Conservation (phyloP, 345 rosid genomes). For the Camelina laxa region DNA sequence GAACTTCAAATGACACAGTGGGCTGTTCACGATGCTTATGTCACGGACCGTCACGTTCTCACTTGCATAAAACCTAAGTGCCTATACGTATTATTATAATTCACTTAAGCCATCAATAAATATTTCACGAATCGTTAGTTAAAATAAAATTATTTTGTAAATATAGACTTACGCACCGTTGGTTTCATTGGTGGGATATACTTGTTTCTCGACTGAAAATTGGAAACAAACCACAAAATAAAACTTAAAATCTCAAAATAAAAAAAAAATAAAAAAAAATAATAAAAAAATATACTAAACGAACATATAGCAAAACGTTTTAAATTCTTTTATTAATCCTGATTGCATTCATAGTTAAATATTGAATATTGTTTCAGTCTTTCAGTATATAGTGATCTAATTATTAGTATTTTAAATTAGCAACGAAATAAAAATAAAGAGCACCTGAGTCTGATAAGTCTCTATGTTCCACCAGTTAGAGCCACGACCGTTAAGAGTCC, state of each 20-base stretch:
- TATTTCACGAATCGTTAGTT: background rate
- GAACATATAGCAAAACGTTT: background rate
- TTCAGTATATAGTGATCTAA: background rate
- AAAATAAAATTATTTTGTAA: background rate
- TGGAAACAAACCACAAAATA: background rate
- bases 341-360: background rate
- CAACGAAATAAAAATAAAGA: background rate
- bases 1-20: conserved; percentile 87
- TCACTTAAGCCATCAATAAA: background rate
- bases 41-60: conserved; percentile 72
- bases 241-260: background rate
- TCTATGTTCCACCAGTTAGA: conserved; percentile 71
- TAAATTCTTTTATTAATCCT: background rate
- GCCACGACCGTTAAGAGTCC: conserved; percentile 81
- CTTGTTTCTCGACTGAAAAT: conserved; percentile 58
- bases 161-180: conserved; percentile 53
- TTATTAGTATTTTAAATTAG: too few species aligned
- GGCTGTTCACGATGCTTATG: conserved; percentile 70
- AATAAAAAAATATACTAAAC: background rate
- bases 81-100: conserved; percentile 47
- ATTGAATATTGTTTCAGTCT: too few species aligned
- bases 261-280: background rate
- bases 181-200: conserved; percentile 72
- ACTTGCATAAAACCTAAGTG: conserved; percentile 78
- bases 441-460: conserved; percentile 54